Conservation (phyloP, 106 monocot species). For the Gastrodia elata region DNA sequence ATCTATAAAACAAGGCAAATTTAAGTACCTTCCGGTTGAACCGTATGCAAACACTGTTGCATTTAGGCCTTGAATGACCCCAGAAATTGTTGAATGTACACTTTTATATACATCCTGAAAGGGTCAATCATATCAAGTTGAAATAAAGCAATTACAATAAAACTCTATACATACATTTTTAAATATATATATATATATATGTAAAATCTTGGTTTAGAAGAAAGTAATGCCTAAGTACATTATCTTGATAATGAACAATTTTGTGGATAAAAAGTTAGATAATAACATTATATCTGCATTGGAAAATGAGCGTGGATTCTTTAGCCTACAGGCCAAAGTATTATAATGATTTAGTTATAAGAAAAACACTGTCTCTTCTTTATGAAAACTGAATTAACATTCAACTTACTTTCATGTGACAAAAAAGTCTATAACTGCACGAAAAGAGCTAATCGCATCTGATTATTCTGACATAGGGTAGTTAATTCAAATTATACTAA, state of each 20-base stretch:
- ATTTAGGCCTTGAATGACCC: conserved; percentile 93
- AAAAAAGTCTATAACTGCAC: too few relatives aligned
- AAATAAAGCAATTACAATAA: not conserved
- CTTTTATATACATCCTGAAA: conserved; percentile 84
- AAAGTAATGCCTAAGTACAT: not conserved
- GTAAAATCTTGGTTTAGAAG: not conserved
- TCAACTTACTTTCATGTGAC: too few relatives aligned
- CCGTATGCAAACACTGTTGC: conserved; percentile 99
- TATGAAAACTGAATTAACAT: too few relatives aligned
- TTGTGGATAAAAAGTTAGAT: not conserved
- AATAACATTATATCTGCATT: too few relatives aligned
- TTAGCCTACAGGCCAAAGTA: too few relatives aligned
- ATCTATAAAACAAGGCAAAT: not conserved
- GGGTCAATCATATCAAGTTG: not conserved
- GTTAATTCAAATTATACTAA: too few relatives aligned
- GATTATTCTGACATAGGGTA: too few relatives aligned
- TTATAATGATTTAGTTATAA: too few relatives aligned
- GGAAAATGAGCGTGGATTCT: too few relatives aligned
- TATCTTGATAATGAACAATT: not conserved
- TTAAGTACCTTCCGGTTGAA: conserved; percentile 92
- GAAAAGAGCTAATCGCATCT: too few relatives aligned
- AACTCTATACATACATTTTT: not conserved
- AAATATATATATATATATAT: not conserved
- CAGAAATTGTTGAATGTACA: conserved; percentile 74
- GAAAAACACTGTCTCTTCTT: too few relatives aligned